Evolutionary conservation across 768 basidiomycete species (phyloP), one percentile per base, ranked within the genome.

Genomic region (Macrolepiota dolichaula): DNA sequence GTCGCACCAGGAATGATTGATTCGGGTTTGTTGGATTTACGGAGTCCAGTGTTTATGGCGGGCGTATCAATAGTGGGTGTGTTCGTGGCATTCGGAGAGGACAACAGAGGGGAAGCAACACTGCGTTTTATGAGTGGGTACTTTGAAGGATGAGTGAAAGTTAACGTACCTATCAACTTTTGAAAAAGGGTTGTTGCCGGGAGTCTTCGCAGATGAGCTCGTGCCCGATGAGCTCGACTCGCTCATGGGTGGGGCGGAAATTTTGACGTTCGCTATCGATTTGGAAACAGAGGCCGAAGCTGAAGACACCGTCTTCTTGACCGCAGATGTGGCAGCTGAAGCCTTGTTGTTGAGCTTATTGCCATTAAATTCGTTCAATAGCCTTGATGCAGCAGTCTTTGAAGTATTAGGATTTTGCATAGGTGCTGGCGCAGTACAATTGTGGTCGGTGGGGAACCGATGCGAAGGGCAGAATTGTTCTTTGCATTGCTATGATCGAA

Each of bases 401-500:
- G 67, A 36, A 19, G 70, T 19, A 15, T 68, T 61, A 40, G 56
- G 64, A 19, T 50, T 62, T 9, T 63, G 52, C 9, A 61, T 62
- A 24, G 67, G 61, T 0, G 73, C 47, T 11, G 70, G 46, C 35
- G 72, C 35, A 19, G 69, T 51, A 53, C 92, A 92, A 55, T 61
- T 77, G 63, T 95, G 92, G 65, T 90, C 87, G 44, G 77, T 76
- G 9, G 91, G 87, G 72, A 92, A 92, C 47, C 93, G 89, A 69
- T 95, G 92, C 27, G 83, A 74, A 0, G 89, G 81, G 69, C 92
- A 95, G 69, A 86, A 94, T 64, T 88, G 85, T 62, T 83, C 74
- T 47, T 73, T 79, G 72, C 92, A 94, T 70, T 80, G 81, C 92
- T 94, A 61, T 3, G 22, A 37, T 5, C 32, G 17, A 37, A 47